Evolutionary conservation across 495 filamentous ascomycete genomes (phyloP), one percentile per base, ranked within the genome.

Genomic region (Hypoxylon cercidicola): DNA sequence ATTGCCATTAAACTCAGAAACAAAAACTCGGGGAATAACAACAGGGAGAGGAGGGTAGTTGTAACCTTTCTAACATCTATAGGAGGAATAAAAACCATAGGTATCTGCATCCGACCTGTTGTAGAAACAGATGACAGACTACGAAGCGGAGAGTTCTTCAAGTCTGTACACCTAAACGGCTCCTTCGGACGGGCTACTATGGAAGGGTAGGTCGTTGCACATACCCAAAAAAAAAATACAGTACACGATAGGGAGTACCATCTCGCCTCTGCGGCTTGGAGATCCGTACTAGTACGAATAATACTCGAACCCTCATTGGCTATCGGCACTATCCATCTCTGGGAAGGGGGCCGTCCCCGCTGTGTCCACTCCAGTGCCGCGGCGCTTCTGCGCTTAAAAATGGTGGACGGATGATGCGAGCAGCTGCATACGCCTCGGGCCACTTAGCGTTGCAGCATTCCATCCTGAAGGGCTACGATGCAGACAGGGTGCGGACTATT

Each of bases 371-470:
- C 54, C 34, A 47, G 45, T 58, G 21, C 58, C 53, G 57, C 56
- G 51, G 63, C 48, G 58, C 64, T 67, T 49, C 46, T 54, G 54
- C 53, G 40, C 57, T 67, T 67, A 46, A 41, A 28, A 20, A 55
- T 35, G 20, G 40, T 44, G 30, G 35, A 55, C 21, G 62, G 48
- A 49, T 54, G 62, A 57, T 54, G 32, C 53, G 52, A 57, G 32
- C 30, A 54, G 39, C 53, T 50, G 56, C 46, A 56, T 65, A 55
- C 20, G 12, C 32, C 41, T 47, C 47, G 32, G 57, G 41, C 53
- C 48, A 52, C 55, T 51, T 45, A 19, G 58, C 37, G 62, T 48
- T 55, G 32, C 62, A 54, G 19, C 25, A 3, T 19, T 40, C 39
- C 25, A 35, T 51, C 47, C 43, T 39, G 43, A 20, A 34, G n/a